Evolutionary conservation across 495 filamentous ascomycete genomes (phyloP), one percentile per base, ranked within the genome.

Genomic region (Aspergillus nanangensis): DNA sequence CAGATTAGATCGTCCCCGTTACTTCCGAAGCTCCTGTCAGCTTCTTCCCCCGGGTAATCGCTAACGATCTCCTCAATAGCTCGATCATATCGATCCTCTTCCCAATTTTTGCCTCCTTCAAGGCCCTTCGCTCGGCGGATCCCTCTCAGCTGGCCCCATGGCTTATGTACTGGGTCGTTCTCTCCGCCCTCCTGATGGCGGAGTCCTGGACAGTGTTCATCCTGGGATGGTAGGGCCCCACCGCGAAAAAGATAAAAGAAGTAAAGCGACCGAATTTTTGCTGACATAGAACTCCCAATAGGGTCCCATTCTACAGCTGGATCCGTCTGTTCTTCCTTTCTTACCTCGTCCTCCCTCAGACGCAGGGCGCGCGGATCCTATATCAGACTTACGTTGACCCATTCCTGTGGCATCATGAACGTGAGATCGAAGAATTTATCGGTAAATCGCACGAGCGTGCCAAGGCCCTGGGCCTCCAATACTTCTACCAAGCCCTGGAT

Each of bases 91-190:
- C 90, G 47, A 90, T 96, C 61, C 79, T 96, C 64, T 91, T 99
- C 69, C 93, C 93, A 47, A 79, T 96, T 41, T 99, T 96, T 70
- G 92, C 92, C 47, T 95, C 91, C 46, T 97, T 95, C 80, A 97
- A 97, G 75, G 94, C 93, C 31, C 87, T 99, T 55, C 90, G 90
- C 64, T 89, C 90, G 17, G 85, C 86, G 34, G 87, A 96, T 66
- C 92, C 92, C 13, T 82, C 88, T 24, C 87, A 92, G 59, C 77
- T 97, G 21, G 87, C 89, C 51, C 93, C 93, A 90, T 99, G 93
- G 93, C 78, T 99, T 41, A 97, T 96, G 86, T 99, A 97, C 77
- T 99, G 90, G 89, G 88, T 95, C 36, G 89, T 95, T 22, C 75
- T 96, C 38, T 84, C 88, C 32, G 83, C 85, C 70, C 79, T 86